A percentile compares a stretch with the other conserved stretches of the same genome.
Evolutionary conservation across 495 filamentous ascomycete genomes (phyloP).

Genomic region (Staphylotrichum longicolle): DNA sequence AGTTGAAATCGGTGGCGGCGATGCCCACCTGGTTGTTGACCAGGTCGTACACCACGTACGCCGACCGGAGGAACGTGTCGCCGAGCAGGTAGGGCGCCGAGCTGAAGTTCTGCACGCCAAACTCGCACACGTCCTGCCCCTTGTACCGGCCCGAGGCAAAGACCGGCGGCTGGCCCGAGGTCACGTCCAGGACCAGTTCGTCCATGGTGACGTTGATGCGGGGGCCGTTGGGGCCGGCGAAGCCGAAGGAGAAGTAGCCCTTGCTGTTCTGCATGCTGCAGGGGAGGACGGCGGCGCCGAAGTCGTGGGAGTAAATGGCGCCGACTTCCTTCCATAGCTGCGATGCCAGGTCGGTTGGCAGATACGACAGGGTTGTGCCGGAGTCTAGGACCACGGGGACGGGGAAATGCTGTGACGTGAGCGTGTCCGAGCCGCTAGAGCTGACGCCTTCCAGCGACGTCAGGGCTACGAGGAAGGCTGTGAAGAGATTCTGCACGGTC

Average conservation of each 20-base stretch:
- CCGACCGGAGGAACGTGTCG: constrained; percentile 92
- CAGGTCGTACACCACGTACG: constrained; percentile 94
- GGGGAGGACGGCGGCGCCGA: constrained; percentile 62
- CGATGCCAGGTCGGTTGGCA: constrained; percentile 68
- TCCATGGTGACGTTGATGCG: constrained; percentile 70
- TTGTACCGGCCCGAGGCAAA: constrained; percentile 44
- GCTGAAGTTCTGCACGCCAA: constrained; percentile 72
- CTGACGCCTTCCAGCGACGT: constrained; percentile 54
- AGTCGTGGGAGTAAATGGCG: constrained; percentile 50
- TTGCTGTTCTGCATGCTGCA: constrained; percentile 64
- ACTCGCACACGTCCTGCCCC: constrained; percentile 61
- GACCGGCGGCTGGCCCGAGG: constrained; percentile 48
- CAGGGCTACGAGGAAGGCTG: constrained; percentile 72
- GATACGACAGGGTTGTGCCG: constrained; percentile 80
- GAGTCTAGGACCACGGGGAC: constrained; percentile 80
- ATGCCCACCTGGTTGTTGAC: constrained; percentile 83
- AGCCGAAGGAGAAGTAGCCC: constrained; percentile 69
- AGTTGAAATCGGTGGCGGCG: constrained; percentile 84
- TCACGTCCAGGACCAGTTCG: constrained; percentile 70
- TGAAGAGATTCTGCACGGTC: constrained; percentile 43
- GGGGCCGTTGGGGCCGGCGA: constrained; percentile 58
- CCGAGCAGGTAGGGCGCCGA: constrained; percentile 67
- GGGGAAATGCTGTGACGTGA: constrained; percentile 53
- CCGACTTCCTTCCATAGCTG: constrained; percentile 67
- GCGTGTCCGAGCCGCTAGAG: constrained; percentile 47